Evolutionary conservation across 2,329 filamentous ascomycete species (phyloP), one percentile per base, ranked within the genome.

Genomic region (Pyrenochaeta sp.): DNA sequence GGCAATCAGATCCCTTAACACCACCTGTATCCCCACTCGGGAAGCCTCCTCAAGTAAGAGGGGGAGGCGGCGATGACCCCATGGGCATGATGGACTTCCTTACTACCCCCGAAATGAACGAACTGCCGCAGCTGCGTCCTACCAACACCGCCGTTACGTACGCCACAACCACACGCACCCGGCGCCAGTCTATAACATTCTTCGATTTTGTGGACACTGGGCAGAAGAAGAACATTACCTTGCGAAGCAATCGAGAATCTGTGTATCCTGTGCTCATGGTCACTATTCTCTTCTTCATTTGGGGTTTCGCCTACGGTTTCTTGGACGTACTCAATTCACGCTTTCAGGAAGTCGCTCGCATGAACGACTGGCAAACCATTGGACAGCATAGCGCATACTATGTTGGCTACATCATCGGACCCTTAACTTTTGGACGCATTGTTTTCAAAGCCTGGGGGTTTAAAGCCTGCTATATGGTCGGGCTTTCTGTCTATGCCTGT

Each of bases 251-350:
- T 1, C 71, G 76, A 10, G 89, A 92, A 58, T 90, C 88, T 0
- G 78, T 90, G 61, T 89, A 87, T 59, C 91, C 91, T 59, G 88
- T 90, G 66, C 82, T 84, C 14, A 81, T 91, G 58, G 91, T 96
- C 18, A 91, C 90, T 1, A 83, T 93, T 6, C 79, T 97, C 0
- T 96, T 97, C 76, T 87, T 96, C 60, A 79, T 97, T 2, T 96
- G 92, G 92, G 93, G 93, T 0, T 89, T 97, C 52, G 92, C 92
- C 0, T 97, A 97, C 64, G 93, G 93, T 0, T 82, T 97, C 1
- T 80, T 97, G 5, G 92, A 95, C 66, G 89, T 88, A 0, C 83
- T 97, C 23, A 96, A 96, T 71, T 83, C 82, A 17, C 86, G 86
- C 20, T 87, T 92, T 46, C 85, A 88, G 31, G 69, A 75, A 11